Evolutionary conservation across 1,284 basidiomycete genomes (phyloP), one percentile per base, ranked within the genome.

Genomic region (Naganishia sp.): DNA sequence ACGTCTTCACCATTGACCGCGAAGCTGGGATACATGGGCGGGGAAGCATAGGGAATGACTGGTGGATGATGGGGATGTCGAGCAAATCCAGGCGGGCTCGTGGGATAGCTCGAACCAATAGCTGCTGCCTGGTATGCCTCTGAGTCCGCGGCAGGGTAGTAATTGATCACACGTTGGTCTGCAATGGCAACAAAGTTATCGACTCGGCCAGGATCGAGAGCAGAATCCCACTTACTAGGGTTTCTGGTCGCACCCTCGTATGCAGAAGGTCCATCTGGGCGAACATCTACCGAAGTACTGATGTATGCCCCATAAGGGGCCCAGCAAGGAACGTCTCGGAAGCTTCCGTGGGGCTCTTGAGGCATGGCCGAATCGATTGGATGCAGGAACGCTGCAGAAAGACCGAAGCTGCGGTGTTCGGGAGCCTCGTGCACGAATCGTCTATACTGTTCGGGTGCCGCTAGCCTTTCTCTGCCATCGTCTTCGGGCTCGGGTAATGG

Each of bases 1-100:
- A 66, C 53, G 13, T 52, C 52, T 15, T 46, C 46, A 13, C 39
- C 32, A 3, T 35, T 42, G 42, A 66, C 60, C 6, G 43, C 57
- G 31, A 66, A 60, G 25, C 65, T 57, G 17, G 65, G 57, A 9
- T 66, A 39, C 10, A 39, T 0, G 31, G 45, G 23, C 21, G 52
- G 18, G 9, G 57, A 31, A 11, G 45, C 31, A 47, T 60, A 35
- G n/a, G 18, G 21, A 7, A 35, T 21, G 21, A 39, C 21, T 18
- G 18, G 21, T 4, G n/a, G 11, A 2, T 32, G 32, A 49, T 51
- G 42, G 6, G 58, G 47, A 23, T 21, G 10, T 17, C 28, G 31
- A 25, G 3, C 23, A 15, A 28, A 11, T 4, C 41, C 31, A 5
- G 17, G 25, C 2, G 35, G 39, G 21, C n/a, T 2, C 9, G 47